Conservation (phyloP, 2,329 filamentous ascomycete species). For the Talaromyces sp. region DNA sequence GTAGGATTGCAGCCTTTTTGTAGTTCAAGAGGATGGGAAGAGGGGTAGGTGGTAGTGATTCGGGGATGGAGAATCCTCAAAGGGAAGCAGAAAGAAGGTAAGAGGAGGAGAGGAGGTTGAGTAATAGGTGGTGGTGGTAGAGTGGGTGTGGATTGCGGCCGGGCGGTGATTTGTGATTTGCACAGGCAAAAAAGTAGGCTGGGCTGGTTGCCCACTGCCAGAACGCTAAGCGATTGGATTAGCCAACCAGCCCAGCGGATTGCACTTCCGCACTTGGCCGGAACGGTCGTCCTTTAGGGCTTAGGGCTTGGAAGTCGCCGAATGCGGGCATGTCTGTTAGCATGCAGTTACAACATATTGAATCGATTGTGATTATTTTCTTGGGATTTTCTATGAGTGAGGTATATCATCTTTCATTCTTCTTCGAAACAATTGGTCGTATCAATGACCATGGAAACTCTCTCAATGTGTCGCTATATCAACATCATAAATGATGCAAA, state of each 20-base stretch:
- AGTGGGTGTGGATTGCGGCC: slow-evolving; percentile 8
- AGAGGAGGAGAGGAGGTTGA: slow-evolving; percentile 20
- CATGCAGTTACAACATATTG: not conserved
- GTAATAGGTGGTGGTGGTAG: not conserved
- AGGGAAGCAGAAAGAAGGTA: slow-evolving; percentile 8
- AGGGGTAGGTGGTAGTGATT: slow-evolving; percentile 4
- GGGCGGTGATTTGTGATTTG: slow-evolving; percentile 21
- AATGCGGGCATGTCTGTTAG: not conserved
- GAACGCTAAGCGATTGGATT: slow-evolving; percentile 18
- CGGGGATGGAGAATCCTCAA: slow-evolving; percentile 14
- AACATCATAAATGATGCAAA: not conserved
- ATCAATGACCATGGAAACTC: not conserved
- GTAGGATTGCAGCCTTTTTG: slow-evolving; percentile 32
- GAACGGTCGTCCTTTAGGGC: slow-evolving; percentile 14
- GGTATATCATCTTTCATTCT: not conserved
- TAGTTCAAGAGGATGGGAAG: slow-evolving; percentile 25
- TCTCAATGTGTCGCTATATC: not conserved
- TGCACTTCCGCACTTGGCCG: slow-evolving; percentile 18
- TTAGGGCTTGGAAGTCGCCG: slow-evolving; percentile 13
- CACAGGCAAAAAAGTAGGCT: slow-evolving; percentile 5
- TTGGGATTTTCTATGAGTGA: not conserved
- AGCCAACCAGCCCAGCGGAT: slow-evolving; percentile 17
- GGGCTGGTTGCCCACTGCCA: slow-evolving; percentile 2
- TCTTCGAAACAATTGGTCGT: not conserved
- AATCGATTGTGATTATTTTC: not conserved